Conservation (phyloP, 441 rosid species). For the Euphorbia celastroides region DNA sequence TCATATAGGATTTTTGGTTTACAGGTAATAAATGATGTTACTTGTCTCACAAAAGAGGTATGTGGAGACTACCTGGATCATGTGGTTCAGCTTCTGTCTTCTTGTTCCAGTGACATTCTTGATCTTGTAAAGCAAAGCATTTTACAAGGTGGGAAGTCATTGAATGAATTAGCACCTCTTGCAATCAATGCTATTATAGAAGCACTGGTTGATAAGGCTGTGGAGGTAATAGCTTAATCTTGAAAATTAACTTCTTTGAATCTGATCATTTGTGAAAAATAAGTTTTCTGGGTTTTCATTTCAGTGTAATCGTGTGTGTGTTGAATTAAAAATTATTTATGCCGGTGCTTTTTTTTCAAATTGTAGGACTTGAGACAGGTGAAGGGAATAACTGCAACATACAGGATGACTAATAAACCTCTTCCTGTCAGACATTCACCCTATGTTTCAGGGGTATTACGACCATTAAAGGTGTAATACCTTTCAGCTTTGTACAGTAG, state of each 20-base stretch:
- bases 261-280: background rate
- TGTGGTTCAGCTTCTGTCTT: conserved; percentile 54
- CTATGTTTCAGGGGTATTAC: conserved; percentile 70
- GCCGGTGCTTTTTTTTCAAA: conserved; percentile 16
- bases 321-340: conserved; percentile 5
- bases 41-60: conserved; percentile 55
- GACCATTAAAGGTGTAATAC: conserved; percentile 62
- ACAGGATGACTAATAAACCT: conserved; percentile 90
- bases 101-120: conserved; percentile 61
- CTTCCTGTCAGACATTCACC: conserved; percentile 92
- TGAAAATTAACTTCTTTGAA: background rate
- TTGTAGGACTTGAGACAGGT: conserved; percentile 78
- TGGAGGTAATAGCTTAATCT: conserved; percentile 55
- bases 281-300: conserved; percentile 12
- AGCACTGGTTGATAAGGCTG: conserved; percentile 74
- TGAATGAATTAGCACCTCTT: conserved; percentile 51
- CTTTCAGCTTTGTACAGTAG: background rate
- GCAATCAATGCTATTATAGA: conserved; percentile 51
- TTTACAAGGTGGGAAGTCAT: conserved; percentile 55
- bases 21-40: conserved; percentile 89
- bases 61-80: conserved; percentile 60
- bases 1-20: conserved; percentile 28
- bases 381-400: conserved; percentile 85
- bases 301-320: background rate
- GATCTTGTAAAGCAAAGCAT: conserved; percentile 77